phyloP scores from a whole-genome alignment of 495 filamentous ascomycete genomes.

The Aspergillus cavernicola region DNA sequence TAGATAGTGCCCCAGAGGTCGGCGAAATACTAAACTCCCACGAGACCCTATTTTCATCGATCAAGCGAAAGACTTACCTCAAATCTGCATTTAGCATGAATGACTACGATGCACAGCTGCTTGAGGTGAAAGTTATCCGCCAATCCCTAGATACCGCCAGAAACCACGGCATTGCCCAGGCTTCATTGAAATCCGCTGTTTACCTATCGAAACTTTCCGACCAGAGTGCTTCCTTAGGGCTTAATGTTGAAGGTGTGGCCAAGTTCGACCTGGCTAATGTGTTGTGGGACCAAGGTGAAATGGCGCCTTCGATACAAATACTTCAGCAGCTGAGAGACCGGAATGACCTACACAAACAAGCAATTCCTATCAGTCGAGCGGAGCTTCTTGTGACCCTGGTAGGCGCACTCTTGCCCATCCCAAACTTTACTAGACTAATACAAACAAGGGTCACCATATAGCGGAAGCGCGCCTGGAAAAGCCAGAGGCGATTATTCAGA shows the following conservation, averaged over 20 bases:
- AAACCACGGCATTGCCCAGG: conserved; percentile 75
- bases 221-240: conserved; percentile 59
- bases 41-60: conserved; percentile 75
- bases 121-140: conserved; percentile 71
- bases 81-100: conserved; percentile 53
- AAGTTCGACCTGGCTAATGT: conserved; percentile 80
- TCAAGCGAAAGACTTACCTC: conserved; percentile 64
- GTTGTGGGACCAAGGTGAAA: conserved; percentile 92
- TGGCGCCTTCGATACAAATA: conserved; percentile 85
- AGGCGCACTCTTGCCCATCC: conserved; percentile 21
- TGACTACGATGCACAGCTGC: conserved; percentile 58
- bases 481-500: conserved; percentile 80
- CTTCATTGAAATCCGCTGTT: conserved; percentile 78
- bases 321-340: conserved; percentile 67
- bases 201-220: conserved; percentile 70
- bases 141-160: conserved; percentile 70
- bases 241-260: conserved; percentile 72
- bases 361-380: conserved; percentile 67
- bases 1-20: conserved; percentile 70
- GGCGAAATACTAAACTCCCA: conserved; percentile 76
- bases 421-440: conserved; percentile 14
- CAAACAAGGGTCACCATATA: conserved; percentile 66
- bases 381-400: conserved; percentile 84
- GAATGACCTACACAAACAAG: conserved; percentile 62
- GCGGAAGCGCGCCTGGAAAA: conserved; percentile 92